These are phyloP conservation scores for Lichtheimia ramosa DNA, from an alignment of 371 early-diverging fungal genomes.

Conservation along the genomic window DNA sequence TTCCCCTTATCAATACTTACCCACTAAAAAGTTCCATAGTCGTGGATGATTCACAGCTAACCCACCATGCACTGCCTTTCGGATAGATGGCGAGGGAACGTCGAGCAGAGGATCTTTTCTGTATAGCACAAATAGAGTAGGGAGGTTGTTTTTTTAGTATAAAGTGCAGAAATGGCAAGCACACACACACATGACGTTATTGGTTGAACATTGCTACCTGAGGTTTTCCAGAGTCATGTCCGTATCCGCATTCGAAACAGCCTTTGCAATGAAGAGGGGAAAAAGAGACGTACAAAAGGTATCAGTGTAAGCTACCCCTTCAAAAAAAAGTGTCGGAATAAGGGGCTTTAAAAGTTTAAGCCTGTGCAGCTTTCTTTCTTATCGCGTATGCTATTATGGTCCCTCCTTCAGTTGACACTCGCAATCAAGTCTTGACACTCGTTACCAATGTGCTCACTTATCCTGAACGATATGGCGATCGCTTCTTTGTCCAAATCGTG, in stretches of 20 bases:
- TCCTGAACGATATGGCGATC: constrained; percentile 16
- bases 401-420: background rate
- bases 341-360: background rate
- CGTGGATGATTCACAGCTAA: no score
- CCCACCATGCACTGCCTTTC: background rate
- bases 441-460: constrained; percentile 9
- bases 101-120: constrained; percentile 14
- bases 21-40: constrained; percentile 8
- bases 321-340: background rate
- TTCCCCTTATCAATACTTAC: background rate
- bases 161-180: no score
- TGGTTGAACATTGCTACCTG: constrained; percentile 7
- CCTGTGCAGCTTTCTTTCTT: background rate
- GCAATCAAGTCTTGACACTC: constrained; percentile 1
- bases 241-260: constrained; percentile 5
- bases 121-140: background rate
- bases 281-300: background rate
- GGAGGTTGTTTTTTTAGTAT: no score
- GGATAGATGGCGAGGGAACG: constrained; percentile 1
- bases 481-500: constrained; percentile 11
- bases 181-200: background rate
- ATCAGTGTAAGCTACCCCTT: background rate
- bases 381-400: background rate
- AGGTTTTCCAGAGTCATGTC: constrained; percentile 17
- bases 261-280: background rate